A percentile compares a stretch with the other conserved stretches of the same genome.
Conservation (phyloP, 768 basidiomycete species). For the Austroboletus eburneus region DNA sequence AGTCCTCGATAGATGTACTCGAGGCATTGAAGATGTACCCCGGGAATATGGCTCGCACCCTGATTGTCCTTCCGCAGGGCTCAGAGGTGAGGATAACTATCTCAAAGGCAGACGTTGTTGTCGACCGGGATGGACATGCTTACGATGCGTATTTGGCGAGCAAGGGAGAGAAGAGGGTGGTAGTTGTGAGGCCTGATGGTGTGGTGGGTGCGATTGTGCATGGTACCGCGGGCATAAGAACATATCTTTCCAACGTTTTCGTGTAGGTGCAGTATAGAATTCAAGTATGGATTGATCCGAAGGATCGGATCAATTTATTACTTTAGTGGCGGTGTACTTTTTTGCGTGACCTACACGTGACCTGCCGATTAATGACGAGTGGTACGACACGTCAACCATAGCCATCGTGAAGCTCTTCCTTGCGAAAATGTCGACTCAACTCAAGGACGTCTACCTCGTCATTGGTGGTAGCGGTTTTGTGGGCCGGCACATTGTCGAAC, state of each 20-base stretch:
- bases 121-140: conserved; percentile 37
- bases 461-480: conserved; percentile 94
- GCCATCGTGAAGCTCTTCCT: too few species aligned
- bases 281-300: too few species aligned
- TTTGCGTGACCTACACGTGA: too few species aligned
- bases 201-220: conserved; percentile 33
- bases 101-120: conserved; percentile 31
- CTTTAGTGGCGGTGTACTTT: too few species aligned
- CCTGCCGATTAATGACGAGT: too few species aligned
- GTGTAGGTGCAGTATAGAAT: too few species aligned
- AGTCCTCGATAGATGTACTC: conserved; percentile 3
- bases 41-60: background rate
- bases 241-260: conserved; percentile 20
- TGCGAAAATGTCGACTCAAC: conserved; percentile 18
- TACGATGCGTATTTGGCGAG: conserved; percentile 34
- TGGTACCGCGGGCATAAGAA: conserved; percentile 13
- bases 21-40: conserved; percentile 6
- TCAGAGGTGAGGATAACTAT: background rate
- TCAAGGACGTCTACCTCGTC: conserved; percentile 76
- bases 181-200: conserved; percentile 42
- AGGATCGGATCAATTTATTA: too few species aligned
- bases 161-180: conserved; percentile 29
- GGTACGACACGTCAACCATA: too few species aligned
- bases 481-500: conserved; percentile 87
- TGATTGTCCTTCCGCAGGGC: conserved; percentile 14